These are phyloP conservation scores for Herpetospermum pedunculosum DNA, from an alignment of 306 rosid species.

Conservation along the genomic window DNA sequence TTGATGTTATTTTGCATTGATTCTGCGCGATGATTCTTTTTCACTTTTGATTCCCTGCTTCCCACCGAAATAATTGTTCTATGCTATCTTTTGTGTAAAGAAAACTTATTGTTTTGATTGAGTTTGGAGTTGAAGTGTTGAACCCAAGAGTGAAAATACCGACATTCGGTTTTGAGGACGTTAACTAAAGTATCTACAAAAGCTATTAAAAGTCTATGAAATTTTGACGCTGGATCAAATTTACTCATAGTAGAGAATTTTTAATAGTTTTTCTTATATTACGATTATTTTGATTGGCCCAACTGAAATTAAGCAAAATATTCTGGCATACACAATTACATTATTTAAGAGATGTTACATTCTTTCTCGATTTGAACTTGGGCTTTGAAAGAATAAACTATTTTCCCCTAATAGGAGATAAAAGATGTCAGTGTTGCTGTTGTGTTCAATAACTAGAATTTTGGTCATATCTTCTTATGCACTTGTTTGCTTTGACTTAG, in stretches of 20 bases:
- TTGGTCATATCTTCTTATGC: slow-evolving; percentile 6
- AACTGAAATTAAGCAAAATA: not conserved
- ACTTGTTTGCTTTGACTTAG: slow-evolving; percentile 1
- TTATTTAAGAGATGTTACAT: not conserved
- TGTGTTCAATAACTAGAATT: too few species aligned
- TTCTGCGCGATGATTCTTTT: not conserved
- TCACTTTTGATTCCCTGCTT: not conserved
- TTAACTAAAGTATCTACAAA: not conserved
- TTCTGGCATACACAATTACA: not conserved
- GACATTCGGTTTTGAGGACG: not conserved
- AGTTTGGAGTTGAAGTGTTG: not conserved
- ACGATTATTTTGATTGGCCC: not conserved
- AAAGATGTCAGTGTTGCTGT: not conserved
- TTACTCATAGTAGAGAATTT: not conserved
- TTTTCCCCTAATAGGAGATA: not conserved
- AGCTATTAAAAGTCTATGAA: not conserved
- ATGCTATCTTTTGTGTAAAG: not conserved
- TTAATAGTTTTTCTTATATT: not conserved
- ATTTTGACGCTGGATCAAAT: not conserved
- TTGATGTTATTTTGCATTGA: not conserved
- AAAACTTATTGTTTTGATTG: not conserved
- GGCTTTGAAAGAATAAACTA: not conserved
- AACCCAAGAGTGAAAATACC: not conserved
- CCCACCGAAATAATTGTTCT: not conserved
- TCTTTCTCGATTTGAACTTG: not conserved